These are phyloP conservation scores for Phanerodontia chrysosporium DNA, from an alignment of 768 basidiomycete species.

Conservation along the genomic window DNA sequence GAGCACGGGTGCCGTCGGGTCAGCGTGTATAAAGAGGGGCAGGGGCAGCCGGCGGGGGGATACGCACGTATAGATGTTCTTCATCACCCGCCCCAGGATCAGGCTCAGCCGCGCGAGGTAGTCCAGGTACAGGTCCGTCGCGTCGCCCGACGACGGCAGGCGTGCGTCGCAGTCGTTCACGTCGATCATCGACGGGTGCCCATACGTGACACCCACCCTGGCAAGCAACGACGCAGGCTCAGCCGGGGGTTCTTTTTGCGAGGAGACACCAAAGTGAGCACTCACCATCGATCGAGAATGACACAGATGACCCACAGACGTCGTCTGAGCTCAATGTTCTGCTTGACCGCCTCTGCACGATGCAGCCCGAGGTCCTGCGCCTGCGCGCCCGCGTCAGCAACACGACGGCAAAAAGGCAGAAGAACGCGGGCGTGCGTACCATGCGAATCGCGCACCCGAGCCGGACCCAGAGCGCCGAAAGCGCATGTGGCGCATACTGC, in stretches of 20 bases:
- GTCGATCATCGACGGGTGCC: conserved; percentile 95
- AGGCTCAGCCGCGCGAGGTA: conserved; percentile 91
- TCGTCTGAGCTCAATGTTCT: conserved; percentile 80
- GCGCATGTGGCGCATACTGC: conserved; percentile 77
- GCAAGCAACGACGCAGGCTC: neutral
- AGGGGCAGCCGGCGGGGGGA: neutral
- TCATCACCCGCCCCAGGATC: conserved; percentile 85
- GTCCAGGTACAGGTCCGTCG: conserved; percentile 75
- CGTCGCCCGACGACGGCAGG: conserved; percentile 84
- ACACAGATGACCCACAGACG: conserved; percentile 94
- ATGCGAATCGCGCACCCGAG: conserved; percentile 89
- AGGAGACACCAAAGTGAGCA: conserved; percentile 12
- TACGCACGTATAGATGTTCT: conserved; percentile 83
- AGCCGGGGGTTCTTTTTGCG: neutral
- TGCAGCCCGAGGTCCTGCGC: conserved; percentile 97
- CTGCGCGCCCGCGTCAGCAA: conserved; percentile 33
- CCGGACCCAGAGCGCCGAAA: conserved; percentile 84
- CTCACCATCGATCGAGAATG: conserved; percentile 89
- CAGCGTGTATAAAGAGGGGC: conserved; percentile 8
- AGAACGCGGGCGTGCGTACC: conserved; percentile 43
- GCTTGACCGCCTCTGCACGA: conserved; percentile 82
- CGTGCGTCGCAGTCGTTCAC: conserved; percentile 95
- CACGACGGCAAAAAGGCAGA: neutral
- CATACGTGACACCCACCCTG: conserved; percentile 85
- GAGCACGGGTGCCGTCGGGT: conserved; percentile 7